A percentile compares a stretch with the other conserved stretches of the same genome.
Conservation (phyloP, 2,329 filamentous ascomycete species). For the Fusarium luffae region DNA sequence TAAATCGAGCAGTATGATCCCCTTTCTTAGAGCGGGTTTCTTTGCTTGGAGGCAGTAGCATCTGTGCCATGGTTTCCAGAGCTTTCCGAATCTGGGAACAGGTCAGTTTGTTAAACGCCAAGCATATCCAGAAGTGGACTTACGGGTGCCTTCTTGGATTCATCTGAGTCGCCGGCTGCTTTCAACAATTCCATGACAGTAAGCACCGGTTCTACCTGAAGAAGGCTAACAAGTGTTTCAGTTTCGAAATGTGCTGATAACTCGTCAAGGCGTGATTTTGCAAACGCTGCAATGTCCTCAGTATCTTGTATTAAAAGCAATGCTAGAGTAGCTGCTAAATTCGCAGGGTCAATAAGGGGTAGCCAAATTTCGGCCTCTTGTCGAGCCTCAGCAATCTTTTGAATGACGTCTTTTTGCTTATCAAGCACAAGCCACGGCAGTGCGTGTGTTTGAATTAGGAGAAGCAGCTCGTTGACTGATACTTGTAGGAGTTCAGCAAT, state of each 20-base stretch:
- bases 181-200: constrained; percentile 87
- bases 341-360: constrained; percentile 65
- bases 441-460: constrained; percentile 81
- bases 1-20: constrained; percentile 76
- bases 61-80: constrained; percentile 58
- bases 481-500: constrained; percentile 85
- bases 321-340: constrained; percentile 68
- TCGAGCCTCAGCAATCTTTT: constrained; percentile 81
- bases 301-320: constrained; percentile 68
- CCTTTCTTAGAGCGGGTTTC: constrained; percentile 60
- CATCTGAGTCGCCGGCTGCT: constrained; percentile 75
- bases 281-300: constrained; percentile 69
- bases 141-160: constrained; percentile 67
- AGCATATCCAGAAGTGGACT: constrained; percentile 42
- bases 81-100: constrained; percentile 58
- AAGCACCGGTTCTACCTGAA: constrained; percentile 79
- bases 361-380: constrained; percentile 72
- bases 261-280: constrained; percentile 74
- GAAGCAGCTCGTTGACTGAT: constrained; percentile 77
- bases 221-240: constrained; percentile 72
- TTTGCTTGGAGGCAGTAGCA: constrained; percentile 54
- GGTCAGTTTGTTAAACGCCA: constrained; percentile 41
- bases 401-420: constrained; percentile 80
- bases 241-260: constrained; percentile 77
- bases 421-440: constrained; percentile 87